Percentiles rank a stretch among this genome's conserved stretches.
phyloP scores from a whole-genome alignment of 768 basidiomycete genomes.

The Cystofilobasidium macerans region DNA sequence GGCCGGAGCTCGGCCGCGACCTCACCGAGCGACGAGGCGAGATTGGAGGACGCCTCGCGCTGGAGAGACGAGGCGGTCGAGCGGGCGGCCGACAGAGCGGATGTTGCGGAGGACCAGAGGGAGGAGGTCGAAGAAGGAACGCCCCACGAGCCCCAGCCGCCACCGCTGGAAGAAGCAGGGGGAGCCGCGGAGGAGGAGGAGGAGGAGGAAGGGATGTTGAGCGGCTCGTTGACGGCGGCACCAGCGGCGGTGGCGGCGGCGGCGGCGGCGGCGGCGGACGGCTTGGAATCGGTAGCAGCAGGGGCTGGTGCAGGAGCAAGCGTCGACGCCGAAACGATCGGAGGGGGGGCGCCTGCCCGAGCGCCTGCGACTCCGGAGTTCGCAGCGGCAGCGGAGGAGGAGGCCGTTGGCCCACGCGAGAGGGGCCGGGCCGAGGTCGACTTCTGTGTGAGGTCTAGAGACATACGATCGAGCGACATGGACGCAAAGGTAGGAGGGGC shows the following conservation, averaged over 20 bases:
- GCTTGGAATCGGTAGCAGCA: conserved; percentile 9
- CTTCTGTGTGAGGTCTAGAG: conserved; percentile 18
- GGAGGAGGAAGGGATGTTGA: conserved; percentile 18
- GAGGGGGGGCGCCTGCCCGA: too few relatives aligned
- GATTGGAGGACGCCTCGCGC: conserved; percentile 2
- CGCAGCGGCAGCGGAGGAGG: too few relatives aligned
- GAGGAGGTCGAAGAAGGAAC: conserved; percentile 19
- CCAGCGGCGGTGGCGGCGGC: neutral
- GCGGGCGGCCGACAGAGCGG: conserved; percentile 10
- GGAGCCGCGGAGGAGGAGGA: neutral
- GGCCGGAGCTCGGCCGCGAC: conserved; percentile 12
- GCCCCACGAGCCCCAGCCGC: conserved; percentile 8
- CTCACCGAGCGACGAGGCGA: conserved; percentile 10
- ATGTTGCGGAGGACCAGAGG: conserved; percentile 20
- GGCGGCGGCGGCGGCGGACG: conserved; percentile 15
- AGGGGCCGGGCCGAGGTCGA: conserved; percentile 14
- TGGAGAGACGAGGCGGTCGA: conserved; percentile 12
- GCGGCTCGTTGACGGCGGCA: neutral
- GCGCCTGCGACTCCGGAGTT: too few relatives aligned
- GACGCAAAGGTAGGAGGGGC: neutral
- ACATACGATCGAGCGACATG: neutral
- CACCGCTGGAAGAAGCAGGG: neutral
- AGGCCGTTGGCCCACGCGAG: too few relatives aligned
- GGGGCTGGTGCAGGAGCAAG: conserved; percentile 16
- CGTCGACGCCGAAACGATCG: too few relatives aligned